Base-by-base conservation (phyloP, 352 stramenopile species). In the Globisporangium polare region DNA sequence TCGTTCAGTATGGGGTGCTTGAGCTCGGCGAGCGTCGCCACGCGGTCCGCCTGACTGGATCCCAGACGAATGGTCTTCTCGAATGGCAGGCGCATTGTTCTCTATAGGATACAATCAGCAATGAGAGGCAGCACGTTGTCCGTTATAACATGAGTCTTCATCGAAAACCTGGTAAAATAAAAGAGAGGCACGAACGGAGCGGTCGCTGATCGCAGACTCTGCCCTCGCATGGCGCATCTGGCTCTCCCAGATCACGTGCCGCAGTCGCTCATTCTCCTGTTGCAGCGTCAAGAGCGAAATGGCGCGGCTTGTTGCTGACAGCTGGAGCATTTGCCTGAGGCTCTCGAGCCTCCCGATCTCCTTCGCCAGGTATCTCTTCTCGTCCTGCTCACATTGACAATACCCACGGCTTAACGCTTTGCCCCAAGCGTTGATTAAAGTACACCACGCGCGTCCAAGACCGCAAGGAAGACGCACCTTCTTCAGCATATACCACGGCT, bases 21-120 rank as follows among this genome's bases (percentile, higher is more conserved):
- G n/a, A 53, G 22, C 27, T 53, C 54, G 4, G 12, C 12, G 26
- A 52, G 18, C 7, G 45, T 33, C 12, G 10, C 45, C 7, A 33
- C 12, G 17, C 45, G 45, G 26, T 31, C 20, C 15, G 6, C 24
- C 18, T 20, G 27, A 12, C 18, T 53, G 13, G 47, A 53, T 33
- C 58, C 58, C 9, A 62, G 24, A 13, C 35, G 45, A 17, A 62
- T 62, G 31, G 35, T 45, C 45, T 45, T 54, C 24, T 41, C 56
- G 45, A 47, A 24, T 29, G 54, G 37, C 10, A 13, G 18, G 18
- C 29, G 50, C 29, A 26, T 3, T 8, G 31, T 26, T 13, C 15
- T 9, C 50, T 56, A 18, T 10, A 42, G n/a, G n/a, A n/a, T n/a
- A n/a, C n/a, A n/a, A n/a, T n/a, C n/a, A n/a, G n/a, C n/a, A n/a